Conservation (phyloP, 768 basidiomycete genomes). For the Arthromyces matolae region DNA sequence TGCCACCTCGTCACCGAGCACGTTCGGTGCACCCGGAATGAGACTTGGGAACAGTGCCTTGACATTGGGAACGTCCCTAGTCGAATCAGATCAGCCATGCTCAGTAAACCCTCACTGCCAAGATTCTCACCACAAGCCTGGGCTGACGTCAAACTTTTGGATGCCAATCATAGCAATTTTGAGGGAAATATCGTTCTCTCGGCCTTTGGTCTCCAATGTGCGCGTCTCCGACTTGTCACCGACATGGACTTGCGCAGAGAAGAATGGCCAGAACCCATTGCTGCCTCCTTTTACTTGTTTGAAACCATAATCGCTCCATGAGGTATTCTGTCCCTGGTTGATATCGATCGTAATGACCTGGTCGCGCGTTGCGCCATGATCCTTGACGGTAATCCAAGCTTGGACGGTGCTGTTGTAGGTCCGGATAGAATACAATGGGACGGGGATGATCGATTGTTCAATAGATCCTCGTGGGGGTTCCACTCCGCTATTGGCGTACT, state of each 20-base stretch:
- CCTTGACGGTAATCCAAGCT: slow-evolving; percentile 1
- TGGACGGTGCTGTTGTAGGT: slow-evolving; percentile 6
- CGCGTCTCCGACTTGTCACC: background rate
- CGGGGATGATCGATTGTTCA: background rate
- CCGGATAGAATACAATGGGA: slow-evolving; percentile 3
- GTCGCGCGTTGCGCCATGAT: slow-evolving; percentile 3
- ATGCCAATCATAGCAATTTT: slow-evolving; percentile 9
- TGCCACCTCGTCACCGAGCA: slow-evolving; percentile 7
- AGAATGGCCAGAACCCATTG: slow-evolving; percentile 11
- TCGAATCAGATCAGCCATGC: background rate
- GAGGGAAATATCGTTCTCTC: slow-evolving; percentile 1
- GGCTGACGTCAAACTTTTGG: slow-evolving; percentile 4
- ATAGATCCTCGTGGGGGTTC: background rate
- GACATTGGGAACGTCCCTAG: slow-evolving; percentile 6
- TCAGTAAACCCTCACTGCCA: background rate
- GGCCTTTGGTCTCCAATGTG: slow-evolving; percentile 2
- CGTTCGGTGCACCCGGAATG: slow-evolving; percentile 8
- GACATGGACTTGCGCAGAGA: slow-evolving; percentile 1
- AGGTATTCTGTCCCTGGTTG: slow-evolving; percentile 4
- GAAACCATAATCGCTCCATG: slow-evolving; percentile 10
- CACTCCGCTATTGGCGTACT: background rate
- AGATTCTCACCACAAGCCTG: slow-evolving; percentile 8
- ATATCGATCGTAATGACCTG: slow-evolving; percentile 6
- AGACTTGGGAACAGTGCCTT: slow-evolving; percentile 9
- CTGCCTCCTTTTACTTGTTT: slow-evolving; percentile 3